phyloP scores from a whole-genome alignment of 192 early-diverging fungal species.

The Podila epigama region DNA sequence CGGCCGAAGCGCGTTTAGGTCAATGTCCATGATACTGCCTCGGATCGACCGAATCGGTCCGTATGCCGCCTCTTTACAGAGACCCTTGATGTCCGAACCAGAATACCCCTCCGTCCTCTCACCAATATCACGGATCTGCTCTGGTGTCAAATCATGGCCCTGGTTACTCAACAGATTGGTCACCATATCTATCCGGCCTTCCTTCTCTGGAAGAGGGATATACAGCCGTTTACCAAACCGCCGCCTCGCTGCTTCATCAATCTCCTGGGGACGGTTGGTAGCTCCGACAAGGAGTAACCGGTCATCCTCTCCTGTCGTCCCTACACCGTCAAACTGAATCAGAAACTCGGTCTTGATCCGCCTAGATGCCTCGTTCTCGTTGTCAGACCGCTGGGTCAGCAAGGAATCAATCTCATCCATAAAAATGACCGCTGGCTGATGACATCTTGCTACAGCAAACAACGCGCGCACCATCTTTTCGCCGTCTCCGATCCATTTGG shows the following conservation, averaged over 20 bases:
- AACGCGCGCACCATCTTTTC: slow-evolving; percentile 94
- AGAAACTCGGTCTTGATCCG: slow-evolving; percentile 96
- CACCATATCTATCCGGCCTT: slow-evolving; percentile 72
- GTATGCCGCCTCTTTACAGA: slow-evolving; percentile 77
- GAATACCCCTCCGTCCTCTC: slow-evolving; percentile 77
- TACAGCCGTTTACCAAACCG: slow-evolving; percentile 78
- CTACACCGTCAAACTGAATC: slow-evolving; percentile 84
- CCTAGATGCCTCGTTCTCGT: slow-evolving; percentile 86
- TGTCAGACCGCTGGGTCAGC: slow-evolving; percentile 86
- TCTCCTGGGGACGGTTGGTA: slow-evolving; percentile 80
- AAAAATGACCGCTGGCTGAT: slow-evolving; percentile 90
- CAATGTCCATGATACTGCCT: slow-evolving; percentile 40
- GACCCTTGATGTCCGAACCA: slow-evolving; percentile 89
- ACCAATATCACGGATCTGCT: slow-evolving; percentile 70
- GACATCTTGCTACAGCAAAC: slow-evolving; percentile 89
- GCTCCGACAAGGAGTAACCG: slow-evolving; percentile 82
- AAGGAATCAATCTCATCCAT: slow-evolving; percentile 96
- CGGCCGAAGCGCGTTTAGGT: slow-evolving; percentile 59
- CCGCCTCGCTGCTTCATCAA: slow-evolving; percentile 89
- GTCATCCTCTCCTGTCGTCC: slow-evolving; percentile 75
- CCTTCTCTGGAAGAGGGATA: slow-evolving; percentile 84
- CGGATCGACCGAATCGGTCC: slow-evolving; percentile 62
- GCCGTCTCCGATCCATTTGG: slow-evolving; percentile 95
- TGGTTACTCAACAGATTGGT: slow-evolving; percentile 66
- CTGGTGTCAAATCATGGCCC: slow-evolving; percentile 60